phyloP scores from a whole-genome alignment of 1,139 yeast species.

The Tardiomyces blankii region DNA sequence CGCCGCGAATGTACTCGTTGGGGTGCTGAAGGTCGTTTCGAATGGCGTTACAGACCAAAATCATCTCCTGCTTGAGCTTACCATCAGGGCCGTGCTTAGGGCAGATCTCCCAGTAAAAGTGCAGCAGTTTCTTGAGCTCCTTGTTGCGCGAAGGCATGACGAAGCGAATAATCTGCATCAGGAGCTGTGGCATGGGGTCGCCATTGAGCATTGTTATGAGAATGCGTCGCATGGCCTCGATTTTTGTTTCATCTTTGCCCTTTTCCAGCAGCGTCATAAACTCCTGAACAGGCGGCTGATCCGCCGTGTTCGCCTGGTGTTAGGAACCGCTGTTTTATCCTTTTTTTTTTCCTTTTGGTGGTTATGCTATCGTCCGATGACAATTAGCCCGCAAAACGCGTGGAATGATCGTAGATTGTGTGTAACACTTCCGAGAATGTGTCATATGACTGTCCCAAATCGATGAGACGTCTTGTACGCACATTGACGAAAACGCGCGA shows the following conservation, averaged over 20 bases:
- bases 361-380: background rate
- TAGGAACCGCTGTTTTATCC: conserved; percentile 9
- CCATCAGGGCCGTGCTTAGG: conserved; percentile 85
- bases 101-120: conserved; percentile 97
- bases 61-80: conserved; percentile 95
- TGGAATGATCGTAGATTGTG: no score
- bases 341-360: no score
- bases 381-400: background rate
- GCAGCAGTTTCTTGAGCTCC: conserved; percentile 81
- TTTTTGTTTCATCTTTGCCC: conserved; percentile 79
- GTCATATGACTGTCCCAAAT: no score
- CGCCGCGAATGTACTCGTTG: conserved; percentile 93
- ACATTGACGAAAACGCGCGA: no score
- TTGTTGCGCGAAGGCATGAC: conserved; percentile 94
- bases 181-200: conserved; percentile 84
- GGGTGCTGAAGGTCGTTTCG: conserved; percentile 98
- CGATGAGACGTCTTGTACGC: no score
- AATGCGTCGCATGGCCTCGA: conserved; percentile 83
- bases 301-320: conserved; percentile 30
- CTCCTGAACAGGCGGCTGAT: conserved; percentile 63
- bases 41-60: conserved; percentile 93
- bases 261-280: conserved; percentile 75
- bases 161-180: conserved; percentile 94
- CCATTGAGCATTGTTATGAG: conserved; percentile 85
- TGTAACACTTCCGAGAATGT: no score